Evolutionary conservation across 257 asterid species (phyloP).

Genomic region (Gentiana straminea): DNA sequence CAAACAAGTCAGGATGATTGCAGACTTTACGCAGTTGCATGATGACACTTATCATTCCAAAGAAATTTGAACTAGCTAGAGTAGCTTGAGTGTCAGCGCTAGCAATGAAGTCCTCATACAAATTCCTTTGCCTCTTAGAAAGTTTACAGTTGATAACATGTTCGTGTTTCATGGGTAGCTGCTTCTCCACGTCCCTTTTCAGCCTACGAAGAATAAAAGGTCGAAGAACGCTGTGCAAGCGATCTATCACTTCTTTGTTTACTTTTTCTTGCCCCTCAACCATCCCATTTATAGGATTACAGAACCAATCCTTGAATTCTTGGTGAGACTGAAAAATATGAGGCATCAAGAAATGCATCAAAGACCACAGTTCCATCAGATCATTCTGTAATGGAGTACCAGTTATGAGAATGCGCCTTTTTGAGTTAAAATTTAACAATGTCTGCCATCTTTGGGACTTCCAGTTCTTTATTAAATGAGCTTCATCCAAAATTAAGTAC

Average conservation of each 20-base stretch:
- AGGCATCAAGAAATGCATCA: conserved; percentile 99
- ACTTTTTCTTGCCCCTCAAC: conserved; percentile 98
- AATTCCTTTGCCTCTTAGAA: conserved; percentile 93
- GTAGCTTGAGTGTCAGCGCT: conserved; percentile 99
- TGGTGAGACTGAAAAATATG: conserved; percentile 98
- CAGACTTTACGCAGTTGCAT: conserved; percentile 99
- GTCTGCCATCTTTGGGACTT: conserved; percentile 99
- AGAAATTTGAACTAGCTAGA: conserved; percentile 78
- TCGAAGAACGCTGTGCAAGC: conserved; percentile 97
- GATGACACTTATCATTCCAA: conserved; percentile 96
- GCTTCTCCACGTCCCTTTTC: conserved; percentile 98
- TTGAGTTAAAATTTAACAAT: conserved; percentile 89
- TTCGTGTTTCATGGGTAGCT: conserved; percentile 90
- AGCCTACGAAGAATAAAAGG: conserved; percentile 92
- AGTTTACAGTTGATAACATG: conserved; percentile 89
- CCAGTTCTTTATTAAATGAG: conserved; percentile 96
- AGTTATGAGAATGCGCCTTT: conserved; percentile 93
- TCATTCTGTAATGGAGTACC: conserved; percentile 98
- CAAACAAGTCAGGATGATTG: conserved; percentile 98
- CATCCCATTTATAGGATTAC: conserved; percentile 96
- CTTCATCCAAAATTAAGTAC: conserved; percentile 95
- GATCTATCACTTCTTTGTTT: conserved; percentile 94
- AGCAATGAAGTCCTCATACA: conserved; percentile 97
- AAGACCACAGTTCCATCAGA: conserved; percentile 99
- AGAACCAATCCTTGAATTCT: conserved; percentile 98